These are phyloP conservation scores for Entomortierella lignicola DNA, from an alignment of 192 early-diverging fungal species.

Conservation along the genomic window DNA sequence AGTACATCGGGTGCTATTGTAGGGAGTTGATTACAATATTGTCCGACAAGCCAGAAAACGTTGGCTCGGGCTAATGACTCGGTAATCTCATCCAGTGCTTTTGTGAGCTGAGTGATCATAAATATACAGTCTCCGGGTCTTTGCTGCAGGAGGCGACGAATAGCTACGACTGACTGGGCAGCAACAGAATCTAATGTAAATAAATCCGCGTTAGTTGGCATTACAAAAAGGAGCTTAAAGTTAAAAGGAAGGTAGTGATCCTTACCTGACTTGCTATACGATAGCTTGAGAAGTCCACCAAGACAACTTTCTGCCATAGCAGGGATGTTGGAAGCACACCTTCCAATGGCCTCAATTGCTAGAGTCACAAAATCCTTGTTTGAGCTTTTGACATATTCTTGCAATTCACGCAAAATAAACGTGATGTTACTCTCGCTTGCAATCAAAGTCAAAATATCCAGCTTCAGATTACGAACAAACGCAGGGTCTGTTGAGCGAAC, in stretches of 20 bases:
- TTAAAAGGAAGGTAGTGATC: slow-evolving; percentile 26
- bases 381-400: slow-evolving; percentile 77
- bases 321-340: slow-evolving; percentile 68
- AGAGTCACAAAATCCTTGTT: slow-evolving; percentile 74
- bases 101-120: slow-evolving; percentile 68
- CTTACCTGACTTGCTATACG: slow-evolving; percentile 70
- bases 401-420: slow-evolving; percentile 74
- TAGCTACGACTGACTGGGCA: slow-evolving; percentile 80
- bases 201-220: not conserved
- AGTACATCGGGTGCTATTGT: slow-evolving; percentile 85
- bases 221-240: not conserved
- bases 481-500: slow-evolving; percentile 80
- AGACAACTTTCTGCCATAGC: slow-evolving; percentile 66
- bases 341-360: slow-evolving; percentile 72
- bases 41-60: slow-evolving; percentile 89
- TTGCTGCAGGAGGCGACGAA: slow-evolving; percentile 75
- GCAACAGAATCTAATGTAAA: slow-evolving; percentile 71
- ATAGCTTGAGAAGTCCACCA: slow-evolving; percentile 65
- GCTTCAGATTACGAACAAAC: slow-evolving; percentile 83
- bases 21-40: slow-evolving; percentile 75
- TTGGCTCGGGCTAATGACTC: slow-evolving; percentile 83
- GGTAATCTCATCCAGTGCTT: slow-evolving; percentile 70
- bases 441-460: slow-evolving; percentile 83
- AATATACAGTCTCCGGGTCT: slow-evolving; percentile 57
- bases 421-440: slow-evolving; percentile 75